Evolutionary conservation across 139 green algal species (phyloP).

Genomic region (Chlamydomonas asymmetrica): DNA sequence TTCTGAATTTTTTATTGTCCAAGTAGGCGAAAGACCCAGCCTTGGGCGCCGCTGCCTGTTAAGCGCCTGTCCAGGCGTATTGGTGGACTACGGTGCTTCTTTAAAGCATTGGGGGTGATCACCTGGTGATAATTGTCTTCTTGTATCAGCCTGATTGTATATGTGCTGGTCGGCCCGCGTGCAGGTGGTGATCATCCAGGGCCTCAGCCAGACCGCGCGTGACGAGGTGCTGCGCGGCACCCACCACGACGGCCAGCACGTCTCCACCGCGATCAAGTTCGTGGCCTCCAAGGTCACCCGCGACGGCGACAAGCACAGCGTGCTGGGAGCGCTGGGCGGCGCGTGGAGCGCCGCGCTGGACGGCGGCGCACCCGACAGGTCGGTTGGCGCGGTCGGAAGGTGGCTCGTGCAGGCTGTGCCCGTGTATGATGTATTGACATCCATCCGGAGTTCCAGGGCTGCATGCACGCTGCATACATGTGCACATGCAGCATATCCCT

Average conservation of each 20-base stretch:
- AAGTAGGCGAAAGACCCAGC: no score
- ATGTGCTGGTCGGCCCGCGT: neutral
- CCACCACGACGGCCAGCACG: slow-evolving; percentile 31
- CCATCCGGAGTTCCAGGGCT: no score
- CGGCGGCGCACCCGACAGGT: slow-evolving; percentile 45
- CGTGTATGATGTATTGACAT: no score
- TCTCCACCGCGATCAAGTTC: slow-evolving; percentile 62
- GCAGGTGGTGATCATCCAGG: slow-evolving; percentile 65
- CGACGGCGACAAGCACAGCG: slow-evolving; percentile 30
- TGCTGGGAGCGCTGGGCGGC: slow-evolving; percentile 67
- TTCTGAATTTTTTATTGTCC: no score
- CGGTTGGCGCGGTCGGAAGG: neutral
- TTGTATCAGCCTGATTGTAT: no score
- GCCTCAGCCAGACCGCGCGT: slow-evolving; percentile 36
- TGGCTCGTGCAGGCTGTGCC: neutral
- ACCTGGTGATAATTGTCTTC: no score
- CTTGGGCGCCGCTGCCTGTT: no score
- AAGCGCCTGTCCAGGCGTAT: no score
- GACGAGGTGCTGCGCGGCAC: slow-evolving; percentile 40
- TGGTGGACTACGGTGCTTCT: no score
- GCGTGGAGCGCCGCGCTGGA: slow-evolving; percentile 61
- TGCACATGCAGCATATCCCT: no score
- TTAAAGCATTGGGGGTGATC: no score
- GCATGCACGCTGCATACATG: no score
- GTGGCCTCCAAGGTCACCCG: slow-evolving; percentile 43